Conservation (phyloP, 441 rosid species). For the Arabidopsis hybrid region DNA sequence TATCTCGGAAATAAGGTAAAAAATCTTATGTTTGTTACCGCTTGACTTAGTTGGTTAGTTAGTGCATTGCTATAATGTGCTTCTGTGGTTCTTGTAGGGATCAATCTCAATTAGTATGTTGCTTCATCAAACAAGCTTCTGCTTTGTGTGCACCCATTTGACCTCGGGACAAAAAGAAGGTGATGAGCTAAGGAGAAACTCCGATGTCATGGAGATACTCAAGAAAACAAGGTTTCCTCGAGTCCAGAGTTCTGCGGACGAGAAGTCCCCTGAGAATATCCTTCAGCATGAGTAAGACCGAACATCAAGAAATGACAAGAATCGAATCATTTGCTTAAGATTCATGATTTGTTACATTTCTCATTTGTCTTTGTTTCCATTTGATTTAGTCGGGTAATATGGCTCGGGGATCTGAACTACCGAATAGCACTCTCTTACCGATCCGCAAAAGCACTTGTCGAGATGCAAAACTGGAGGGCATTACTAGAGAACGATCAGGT, state of each 20-base stretch:
- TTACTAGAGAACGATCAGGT: slow-evolving; percentile 95
- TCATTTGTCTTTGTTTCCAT: not conserved
- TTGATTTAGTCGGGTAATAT: slow-evolving; percentile 78
- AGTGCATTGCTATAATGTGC: slow-evolving; percentile 3
- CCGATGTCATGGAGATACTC: slow-evolving; percentile 51
- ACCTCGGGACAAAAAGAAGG: slow-evolving; percentile 51
- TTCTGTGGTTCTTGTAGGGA: slow-evolving; percentile 66
- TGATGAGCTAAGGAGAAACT: slow-evolving; percentile 47
- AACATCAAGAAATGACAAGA: slow-evolving; percentile 7
- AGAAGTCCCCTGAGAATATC: slow-evolving; percentile 89
- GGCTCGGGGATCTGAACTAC: slow-evolving; percentile 98
- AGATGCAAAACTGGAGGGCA: slow-evolving; percentile 98
- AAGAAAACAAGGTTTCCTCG: slow-evolving; percentile 67
- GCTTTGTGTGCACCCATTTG: slow-evolving; percentile 48
- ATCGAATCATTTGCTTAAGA: not conserved
- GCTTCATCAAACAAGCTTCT: slow-evolving; percentile 48
- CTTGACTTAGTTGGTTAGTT: not conserved
- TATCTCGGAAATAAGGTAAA: slow-evolving; percentile 97
- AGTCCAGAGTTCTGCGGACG: slow-evolving; percentile 62
- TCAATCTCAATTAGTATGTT: slow-evolving; percentile 88
- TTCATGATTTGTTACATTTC: not conserved
- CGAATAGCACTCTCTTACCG: slow-evolving; percentile 93
- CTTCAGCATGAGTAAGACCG: slow-evolving; percentile 84
- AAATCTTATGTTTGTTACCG: not conserved
- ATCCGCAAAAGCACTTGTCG: slow-evolving; percentile 96